These are phyloP conservation scores for Pseudogymnoascus sp. DNA, from an alignment of 2,329 filamentous ascomycete genomes.

Conservation along the genomic window DNA sequence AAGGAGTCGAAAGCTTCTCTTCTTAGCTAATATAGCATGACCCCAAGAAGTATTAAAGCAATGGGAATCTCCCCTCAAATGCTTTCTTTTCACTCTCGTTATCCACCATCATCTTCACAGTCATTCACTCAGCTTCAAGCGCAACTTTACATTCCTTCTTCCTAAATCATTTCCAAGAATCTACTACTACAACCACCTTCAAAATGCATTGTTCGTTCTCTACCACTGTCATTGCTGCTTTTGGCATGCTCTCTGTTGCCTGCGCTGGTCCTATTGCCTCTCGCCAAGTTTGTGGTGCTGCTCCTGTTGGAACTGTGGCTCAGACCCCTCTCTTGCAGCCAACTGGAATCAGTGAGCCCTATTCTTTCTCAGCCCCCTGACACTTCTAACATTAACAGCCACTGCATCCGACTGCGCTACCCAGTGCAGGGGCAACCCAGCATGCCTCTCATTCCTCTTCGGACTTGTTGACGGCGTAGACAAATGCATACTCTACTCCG, in stretches of 20 bases:
- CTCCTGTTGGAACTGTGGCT: not conserved
- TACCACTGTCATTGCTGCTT: not conserved
- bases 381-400: not conserved
- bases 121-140: not conserved
- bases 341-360: slow-evolving; percentile 5
- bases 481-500: slow-evolving; percentile 19
- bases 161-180: not conserved
- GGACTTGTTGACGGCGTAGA: slow-evolving; percentile 14
- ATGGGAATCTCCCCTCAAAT: not conserved
- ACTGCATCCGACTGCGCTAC: slow-evolving; percentile 11
- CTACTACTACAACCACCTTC: not conserved
- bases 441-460: slow-evolving; percentile 17
- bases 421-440: slow-evolving; percentile 13
- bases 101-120: not conserved
- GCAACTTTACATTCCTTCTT: not conserved
- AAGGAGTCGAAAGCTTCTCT: not conserved
- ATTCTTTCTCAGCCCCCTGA: not conserved
- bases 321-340: slow-evolving; percentile 6
- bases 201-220: slow-evolving; percentile 6
- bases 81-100: not conserved
- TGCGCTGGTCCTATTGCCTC: not conserved
- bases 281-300: not conserved
- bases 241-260: not conserved
- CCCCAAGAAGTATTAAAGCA: not conserved
- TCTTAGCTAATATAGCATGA: not conserved